Evolutionary conservation across 2,329 filamentous ascomycete genomes (phyloP).

Genomic region (Rhexocercosporidium sp.): DNA sequence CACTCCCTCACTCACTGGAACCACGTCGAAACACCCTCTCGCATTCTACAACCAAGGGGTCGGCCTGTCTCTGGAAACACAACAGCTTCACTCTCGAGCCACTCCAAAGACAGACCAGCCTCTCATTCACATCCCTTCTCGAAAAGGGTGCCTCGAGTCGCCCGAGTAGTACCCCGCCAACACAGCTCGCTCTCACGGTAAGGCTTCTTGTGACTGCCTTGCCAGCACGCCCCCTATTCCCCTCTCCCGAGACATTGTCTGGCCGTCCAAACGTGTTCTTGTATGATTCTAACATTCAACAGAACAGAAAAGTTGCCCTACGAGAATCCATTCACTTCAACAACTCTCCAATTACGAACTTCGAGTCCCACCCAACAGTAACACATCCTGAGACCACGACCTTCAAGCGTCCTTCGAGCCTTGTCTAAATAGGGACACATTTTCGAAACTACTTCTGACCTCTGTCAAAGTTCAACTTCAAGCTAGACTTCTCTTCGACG

Average conservation of each 20-base stretch:
- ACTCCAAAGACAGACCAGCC: not conserved
- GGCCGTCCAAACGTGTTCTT: not conserved
- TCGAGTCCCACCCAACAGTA: not conserved
- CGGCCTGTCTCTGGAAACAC: not conserved
- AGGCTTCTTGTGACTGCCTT: constrained; percentile 28
- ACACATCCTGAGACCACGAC: not conserved
- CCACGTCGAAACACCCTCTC: constrained; percentile 16
- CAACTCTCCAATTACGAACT: not conserved
- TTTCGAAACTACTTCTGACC: not conserved
- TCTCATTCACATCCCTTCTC: not conserved
- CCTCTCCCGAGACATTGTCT: not conserved
- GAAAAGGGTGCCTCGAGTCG: not conserved
- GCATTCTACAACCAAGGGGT: not conserved
- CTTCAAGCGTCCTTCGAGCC: not conserved
- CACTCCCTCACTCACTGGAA: constrained; percentile 22
- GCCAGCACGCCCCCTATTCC: constrained; percentile 16
- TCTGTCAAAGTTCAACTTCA: not conserved
- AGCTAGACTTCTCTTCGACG: not conserved
- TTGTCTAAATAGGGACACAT: not conserved
- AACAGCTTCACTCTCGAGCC: not conserved
- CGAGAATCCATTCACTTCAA: not conserved
- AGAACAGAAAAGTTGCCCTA: not conserved
- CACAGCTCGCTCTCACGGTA: constrained; percentile 20
- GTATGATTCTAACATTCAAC: not conserved
- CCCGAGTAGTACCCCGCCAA: constrained; percentile 22